These are phyloP conservation scores for Fusarium pseudoanthophilum DNA, from an alignment of 2,329 filamentous ascomycete species.

Conservation along the genomic window DNA sequence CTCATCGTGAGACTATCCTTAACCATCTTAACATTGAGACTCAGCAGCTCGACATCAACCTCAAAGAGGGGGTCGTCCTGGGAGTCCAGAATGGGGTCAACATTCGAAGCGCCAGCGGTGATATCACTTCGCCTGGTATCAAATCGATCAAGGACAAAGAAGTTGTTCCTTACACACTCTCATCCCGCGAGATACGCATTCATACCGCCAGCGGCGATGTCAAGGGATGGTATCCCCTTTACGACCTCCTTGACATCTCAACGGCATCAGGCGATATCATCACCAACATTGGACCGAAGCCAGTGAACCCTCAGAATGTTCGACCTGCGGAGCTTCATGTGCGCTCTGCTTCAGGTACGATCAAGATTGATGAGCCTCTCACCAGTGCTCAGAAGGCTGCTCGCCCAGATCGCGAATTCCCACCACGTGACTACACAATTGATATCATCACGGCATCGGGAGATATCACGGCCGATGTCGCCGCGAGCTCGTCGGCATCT, in stretches of 20 bases:
- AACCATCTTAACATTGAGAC: slow-evolving; percentile 51
- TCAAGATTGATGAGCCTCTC: slow-evolving; percentile 57
- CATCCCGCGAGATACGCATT: slow-evolving; percentile 56
- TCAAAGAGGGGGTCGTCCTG: slow-evolving; percentile 55
- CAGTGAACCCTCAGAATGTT: slow-evolving; percentile 48
- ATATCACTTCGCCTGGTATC: slow-evolving; percentile 51
- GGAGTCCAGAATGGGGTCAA: slow-evolving; percentile 42
- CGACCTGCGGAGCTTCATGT: slow-evolving; percentile 55
- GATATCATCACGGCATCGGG: slow-evolving; percentile 59
- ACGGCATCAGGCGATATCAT: slow-evolving; percentile 57
- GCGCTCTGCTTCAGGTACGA: slow-evolving; percentile 55
- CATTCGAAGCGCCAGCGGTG: slow-evolving; percentile 53
- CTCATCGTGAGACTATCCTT: slow-evolving; percentile 55
- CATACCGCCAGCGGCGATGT: slow-evolving; percentile 58
- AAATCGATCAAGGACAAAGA: slow-evolving; percentile 35
- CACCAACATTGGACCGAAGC: slow-evolving; percentile 55
- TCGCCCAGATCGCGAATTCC: slow-evolving; percentile 47
- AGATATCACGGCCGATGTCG: slow-evolving; percentile 53
- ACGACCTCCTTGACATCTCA: slow-evolving; percentile 58
- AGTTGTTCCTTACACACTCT: slow-evolving; percentile 53
- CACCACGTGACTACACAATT: slow-evolving; percentile 60
- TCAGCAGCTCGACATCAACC: slow-evolving; percentile 53
- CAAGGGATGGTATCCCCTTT: slow-evolving; percentile 61
- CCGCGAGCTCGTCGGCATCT: slow-evolving; percentile 51
- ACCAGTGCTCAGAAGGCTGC: slow-evolving; percentile 25